phyloP scores from a whole-genome alignment of 345 rosid genomes.

The Eucalyptus pauciflora region DNA sequence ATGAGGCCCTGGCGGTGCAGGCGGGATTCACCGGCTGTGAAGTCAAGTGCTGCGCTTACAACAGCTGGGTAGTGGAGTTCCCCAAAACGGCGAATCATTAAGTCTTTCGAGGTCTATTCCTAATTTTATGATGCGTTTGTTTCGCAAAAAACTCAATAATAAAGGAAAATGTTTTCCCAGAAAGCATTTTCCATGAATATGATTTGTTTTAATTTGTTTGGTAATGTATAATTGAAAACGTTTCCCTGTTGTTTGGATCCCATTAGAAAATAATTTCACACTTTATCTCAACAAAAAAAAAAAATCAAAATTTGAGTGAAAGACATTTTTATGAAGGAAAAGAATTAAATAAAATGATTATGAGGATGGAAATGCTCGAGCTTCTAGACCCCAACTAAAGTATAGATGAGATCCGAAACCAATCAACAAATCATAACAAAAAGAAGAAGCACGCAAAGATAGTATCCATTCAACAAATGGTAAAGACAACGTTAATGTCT shows the following conservation, averaged over 20 bases:
- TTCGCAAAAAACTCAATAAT: too few relatives aligned
- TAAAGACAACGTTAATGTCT: too few relatives aligned
- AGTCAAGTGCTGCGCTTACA: slow-evolving; percentile 2
- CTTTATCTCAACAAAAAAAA: too few relatives aligned
- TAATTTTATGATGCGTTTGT: too few relatives aligned
- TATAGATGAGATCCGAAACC: background rate
- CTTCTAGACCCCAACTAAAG: background rate
- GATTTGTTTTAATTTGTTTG: too few relatives aligned
- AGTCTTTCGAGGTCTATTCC: background rate
- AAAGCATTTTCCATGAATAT: too few relatives aligned
- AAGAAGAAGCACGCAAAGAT: background rate
- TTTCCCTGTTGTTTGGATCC: too few relatives aligned
- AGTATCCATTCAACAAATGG: background rate
- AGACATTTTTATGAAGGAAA: background rate
- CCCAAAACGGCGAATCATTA: background rate
- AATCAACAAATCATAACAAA: too few relatives aligned
- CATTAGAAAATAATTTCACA: too few relatives aligned
- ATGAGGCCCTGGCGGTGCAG: slow-evolving; percentile 16
- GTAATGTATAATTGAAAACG: too few relatives aligned
- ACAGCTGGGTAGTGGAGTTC: slow-evolving; percentile 15
- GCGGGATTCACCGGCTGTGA: slow-evolving; percentile 20
- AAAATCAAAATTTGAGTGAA: too few relatives aligned
- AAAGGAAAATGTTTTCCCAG: too few relatives aligned
- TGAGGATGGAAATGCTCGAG: background rate
- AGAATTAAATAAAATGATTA: background rate